Evolutionary conservation across 2,329 filamentous ascomycete genomes (phyloP).

Genomic region (Triangularia verruculosa): DNA sequence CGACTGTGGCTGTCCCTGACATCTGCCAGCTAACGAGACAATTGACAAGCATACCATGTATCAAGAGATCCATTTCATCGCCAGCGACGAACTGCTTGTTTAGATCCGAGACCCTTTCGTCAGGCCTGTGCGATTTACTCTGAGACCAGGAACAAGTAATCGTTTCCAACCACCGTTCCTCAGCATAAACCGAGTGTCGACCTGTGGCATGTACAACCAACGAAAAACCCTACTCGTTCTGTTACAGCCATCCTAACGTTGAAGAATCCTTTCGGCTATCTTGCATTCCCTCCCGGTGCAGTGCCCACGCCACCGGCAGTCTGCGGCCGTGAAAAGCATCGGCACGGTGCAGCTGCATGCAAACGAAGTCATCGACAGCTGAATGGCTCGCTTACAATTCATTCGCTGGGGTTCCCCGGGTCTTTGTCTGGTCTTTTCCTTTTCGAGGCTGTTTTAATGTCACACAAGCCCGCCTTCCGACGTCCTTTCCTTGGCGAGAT

Average conservation of each 20-base stretch:
- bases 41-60: background rate
- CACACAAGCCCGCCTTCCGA: background rate
- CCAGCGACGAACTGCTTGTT: background rate
- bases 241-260: background rate
- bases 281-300: slow-evolving; percentile 3
- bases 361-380: background rate
- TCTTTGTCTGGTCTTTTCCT: background rate
- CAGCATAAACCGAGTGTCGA: background rate
- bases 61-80: background rate
- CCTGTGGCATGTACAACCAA: background rate
- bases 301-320: slow-evolving; percentile 5
- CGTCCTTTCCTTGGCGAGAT: background rate
- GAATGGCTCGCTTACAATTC: background rate
- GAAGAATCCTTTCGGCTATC: slow-evolving; percentile 1
- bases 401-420: slow-evolving; percentile 3
- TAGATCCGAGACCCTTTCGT: slow-evolving; percentile 9
- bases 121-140: slow-evolving; percentile 1
- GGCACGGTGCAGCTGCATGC: slow-evolving; percentile 13
- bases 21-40: background rate
- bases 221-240: background rate
- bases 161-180: background rate
- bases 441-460: background rate
- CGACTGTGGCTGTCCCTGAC: background rate
- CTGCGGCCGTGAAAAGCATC: background rate
- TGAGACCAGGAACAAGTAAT: background rate